A percentile compares a stretch with the other conserved stretches of the same genome.
Evolutionary conservation across 2,329 filamentous ascomycete genomes (phyloP).

Genomic region (Hypoxylon sp.): DNA sequence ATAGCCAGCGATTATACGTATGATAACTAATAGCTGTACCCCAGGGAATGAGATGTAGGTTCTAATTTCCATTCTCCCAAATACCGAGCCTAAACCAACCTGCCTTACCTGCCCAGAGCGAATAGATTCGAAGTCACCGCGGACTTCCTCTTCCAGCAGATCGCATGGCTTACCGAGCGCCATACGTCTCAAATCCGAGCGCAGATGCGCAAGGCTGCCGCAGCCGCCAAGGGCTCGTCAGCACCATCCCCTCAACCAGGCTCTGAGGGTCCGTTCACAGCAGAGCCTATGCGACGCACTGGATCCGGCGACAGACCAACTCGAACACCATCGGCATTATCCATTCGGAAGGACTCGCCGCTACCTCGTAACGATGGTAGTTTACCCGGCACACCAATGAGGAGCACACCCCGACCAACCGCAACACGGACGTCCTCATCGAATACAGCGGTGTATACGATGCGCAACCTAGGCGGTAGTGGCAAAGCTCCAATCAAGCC

Average conservation of each 20-base stretch:
- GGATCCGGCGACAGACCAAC: slow-evolving; percentile 63
- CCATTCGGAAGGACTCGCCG: slow-evolving; percentile 72
- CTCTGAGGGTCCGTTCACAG: slow-evolving; percentile 59
- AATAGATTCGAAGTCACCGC: slow-evolving; percentile 86
- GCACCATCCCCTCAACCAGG: slow-evolving; percentile 71
- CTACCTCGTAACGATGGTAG: slow-evolving; percentile 64
- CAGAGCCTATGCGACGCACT: slow-evolving; percentile 67
- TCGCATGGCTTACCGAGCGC: slow-evolving; percentile 92
- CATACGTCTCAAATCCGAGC: slow-evolving; percentile 91
- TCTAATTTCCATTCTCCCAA: slow-evolving; percentile 32
- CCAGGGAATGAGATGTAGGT: slow-evolving; percentile 83
- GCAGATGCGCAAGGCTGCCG: slow-evolving; percentile 84
- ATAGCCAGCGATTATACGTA: slow-evolving; percentile 7
- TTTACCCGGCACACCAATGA: slow-evolving; percentile 61
- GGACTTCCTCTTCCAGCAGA: slow-evolving; percentile 91
- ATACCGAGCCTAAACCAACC: slow-evolving; percentile 41
- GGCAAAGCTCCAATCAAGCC: slow-evolving; percentile 53
- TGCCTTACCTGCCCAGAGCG: slow-evolving; percentile 69
- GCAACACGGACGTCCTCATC: slow-evolving; percentile 65
- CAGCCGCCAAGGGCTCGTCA: slow-evolving; percentile 69
- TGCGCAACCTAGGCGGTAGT: slow-evolving; percentile 57
- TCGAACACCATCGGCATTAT: slow-evolving; percentile 68
- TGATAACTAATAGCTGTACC: slow-evolving; percentile 30
- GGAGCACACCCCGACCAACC: slow-evolving; percentile 61
- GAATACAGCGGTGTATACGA: slow-evolving; percentile 59